Evolutionary conservation across 2,329 filamentous ascomycete genomes (phyloP).

Genomic region (Trichoderma semiorbis): DNA sequence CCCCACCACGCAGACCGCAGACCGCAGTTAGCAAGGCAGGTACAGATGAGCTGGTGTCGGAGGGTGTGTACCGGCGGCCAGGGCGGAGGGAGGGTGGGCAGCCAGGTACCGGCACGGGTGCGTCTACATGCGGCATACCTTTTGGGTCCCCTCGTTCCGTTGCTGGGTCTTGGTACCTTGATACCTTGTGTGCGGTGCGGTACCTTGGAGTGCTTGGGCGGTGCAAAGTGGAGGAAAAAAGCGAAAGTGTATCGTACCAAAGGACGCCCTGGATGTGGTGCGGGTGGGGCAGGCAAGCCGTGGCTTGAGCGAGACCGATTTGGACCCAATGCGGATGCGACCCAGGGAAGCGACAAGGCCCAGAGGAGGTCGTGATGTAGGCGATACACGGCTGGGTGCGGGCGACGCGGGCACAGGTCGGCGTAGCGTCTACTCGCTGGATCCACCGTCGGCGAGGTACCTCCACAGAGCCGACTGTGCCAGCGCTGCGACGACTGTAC

Average conservation of each 20-base stretch:
- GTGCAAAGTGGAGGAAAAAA: not conserved
- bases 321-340: not conserved
- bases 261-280: not conserved
- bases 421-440: not conserved
- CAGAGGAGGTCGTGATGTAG: not conserved
- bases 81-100: not conserved
- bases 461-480: not conserved
- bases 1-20: not conserved
- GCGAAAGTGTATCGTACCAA: not conserved
- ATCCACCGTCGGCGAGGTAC: not conserved
- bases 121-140: not conserved
- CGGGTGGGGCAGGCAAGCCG: not conserved
- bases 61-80: constrained; percentile 1
- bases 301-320: not conserved
- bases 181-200: no score
- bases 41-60: not conserved
- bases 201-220: not conserved
- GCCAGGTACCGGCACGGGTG: not conserved
- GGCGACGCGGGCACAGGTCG: not conserved
- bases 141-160: no score
- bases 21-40: not conserved
- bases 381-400: not conserved
- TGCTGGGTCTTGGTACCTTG: not conserved
- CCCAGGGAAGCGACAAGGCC: not conserved
- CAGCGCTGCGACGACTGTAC: not conserved